Conservation (phyloP, 257 asterid species). For the Solanum tarapatanum region DNA sequence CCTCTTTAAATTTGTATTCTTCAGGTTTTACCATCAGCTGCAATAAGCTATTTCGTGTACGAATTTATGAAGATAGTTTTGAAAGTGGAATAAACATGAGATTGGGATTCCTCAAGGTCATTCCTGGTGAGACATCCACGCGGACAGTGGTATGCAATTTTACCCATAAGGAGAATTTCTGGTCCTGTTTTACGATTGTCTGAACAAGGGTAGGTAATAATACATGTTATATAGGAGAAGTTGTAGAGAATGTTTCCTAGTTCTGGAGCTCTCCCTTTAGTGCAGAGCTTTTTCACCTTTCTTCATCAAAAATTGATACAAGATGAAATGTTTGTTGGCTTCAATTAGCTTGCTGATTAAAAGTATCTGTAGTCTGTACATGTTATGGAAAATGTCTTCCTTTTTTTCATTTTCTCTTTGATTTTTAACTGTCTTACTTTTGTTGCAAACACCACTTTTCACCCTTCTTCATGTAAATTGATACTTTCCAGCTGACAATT, state of each 20-base stretch:
- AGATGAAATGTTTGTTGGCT: background rate
- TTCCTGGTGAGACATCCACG: slow-evolving; percentile 2
- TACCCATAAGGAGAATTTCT: background rate
- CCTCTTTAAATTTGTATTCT: background rate
- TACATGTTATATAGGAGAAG: background rate
- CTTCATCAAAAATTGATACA: background rate
- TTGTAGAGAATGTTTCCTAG: background rate
- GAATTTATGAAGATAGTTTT: slow-evolving; percentile 95
- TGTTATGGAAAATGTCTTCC: background rate
- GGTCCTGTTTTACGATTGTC: background rate
- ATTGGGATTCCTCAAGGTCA: background rate
- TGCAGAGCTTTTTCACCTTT: background rate
- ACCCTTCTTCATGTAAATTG: background rate
- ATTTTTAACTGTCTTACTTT: background rate
- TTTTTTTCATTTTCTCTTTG: background rate
- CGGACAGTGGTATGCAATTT: slow-evolving; percentile 1
- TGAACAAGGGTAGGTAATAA: background rate
- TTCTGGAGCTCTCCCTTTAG: background rate
- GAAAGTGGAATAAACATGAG: slow-evolving; percentile 50
- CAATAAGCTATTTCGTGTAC: slow-evolving; percentile 83
- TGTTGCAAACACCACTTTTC: background rate
- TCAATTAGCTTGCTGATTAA: background rate
- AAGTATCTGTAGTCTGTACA: background rate
- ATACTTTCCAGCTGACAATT: background rate
- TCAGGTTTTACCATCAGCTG: slow-evolving; percentile 97